These are phyloP conservation scores for Dothistroma septosporum DNA, from an alignment of 2,329 filamentous ascomycete genomes.

Conservation along the genomic window DNA sequence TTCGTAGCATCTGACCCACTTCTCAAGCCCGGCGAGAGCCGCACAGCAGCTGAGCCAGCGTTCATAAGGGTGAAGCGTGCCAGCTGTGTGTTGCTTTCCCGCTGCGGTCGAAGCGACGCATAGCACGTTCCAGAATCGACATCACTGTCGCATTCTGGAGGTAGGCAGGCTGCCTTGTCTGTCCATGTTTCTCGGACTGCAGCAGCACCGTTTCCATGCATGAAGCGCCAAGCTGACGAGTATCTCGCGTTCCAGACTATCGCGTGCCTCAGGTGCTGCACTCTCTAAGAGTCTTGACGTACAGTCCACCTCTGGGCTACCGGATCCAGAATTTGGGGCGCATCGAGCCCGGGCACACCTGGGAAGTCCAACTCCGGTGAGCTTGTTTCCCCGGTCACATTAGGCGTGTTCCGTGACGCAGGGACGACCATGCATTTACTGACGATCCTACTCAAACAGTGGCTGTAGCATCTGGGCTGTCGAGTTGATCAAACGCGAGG, in stretches of 20 bases:
- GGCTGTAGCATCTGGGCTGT: conserved; percentile 96
- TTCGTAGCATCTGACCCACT: too few relatives aligned
- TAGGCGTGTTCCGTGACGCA: conserved; percentile 1
- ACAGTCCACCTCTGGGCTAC: conserved; percentile 72
- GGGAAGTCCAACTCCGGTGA: conserved; percentile 77
- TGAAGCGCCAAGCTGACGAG: conserved; percentile 10
- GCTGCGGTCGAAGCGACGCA: too few relatives aligned
- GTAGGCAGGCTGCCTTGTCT: not conserved
- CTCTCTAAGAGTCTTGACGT: conserved; percentile 74
- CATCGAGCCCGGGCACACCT: conserved; percentile 67
- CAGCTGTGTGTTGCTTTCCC: too few relatives aligned
- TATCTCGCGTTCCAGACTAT: conserved; percentile 59
- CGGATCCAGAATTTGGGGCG: conserved; percentile 61
- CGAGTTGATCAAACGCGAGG: conserved; percentile 80
- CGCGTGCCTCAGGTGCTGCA: conserved; percentile 91
- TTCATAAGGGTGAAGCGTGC: too few relatives aligned
- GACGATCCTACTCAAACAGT: conserved; percentile 19
- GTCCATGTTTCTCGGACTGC: not conserved
- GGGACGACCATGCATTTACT: conserved; percentile 6
- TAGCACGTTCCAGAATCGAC: too few relatives aligned
- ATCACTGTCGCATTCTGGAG: too few relatives aligned
- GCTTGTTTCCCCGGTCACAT: conserved; percentile 1
- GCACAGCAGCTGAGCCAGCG: too few relatives aligned
- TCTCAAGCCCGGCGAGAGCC: too few relatives aligned
- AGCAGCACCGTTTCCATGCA: not conserved